These are phyloP conservation scores for Tetrapisispora phaffii DNA, from an alignment of 805 yeast genomes.

Conservation along the genomic window DNA sequence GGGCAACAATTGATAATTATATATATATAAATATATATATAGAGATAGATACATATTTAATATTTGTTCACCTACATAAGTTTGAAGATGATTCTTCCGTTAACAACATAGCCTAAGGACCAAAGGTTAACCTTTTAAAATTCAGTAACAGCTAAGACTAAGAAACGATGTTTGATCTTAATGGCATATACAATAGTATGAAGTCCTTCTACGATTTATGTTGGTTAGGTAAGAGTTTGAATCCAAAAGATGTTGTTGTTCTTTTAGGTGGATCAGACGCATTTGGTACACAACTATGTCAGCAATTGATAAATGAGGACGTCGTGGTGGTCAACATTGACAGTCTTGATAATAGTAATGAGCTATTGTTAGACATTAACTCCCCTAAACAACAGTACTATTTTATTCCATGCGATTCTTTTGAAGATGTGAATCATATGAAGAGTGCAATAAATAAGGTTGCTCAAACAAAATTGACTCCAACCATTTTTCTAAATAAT, in stretches of 20 bases:
- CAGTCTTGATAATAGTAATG: slow-evolving; percentile 3
- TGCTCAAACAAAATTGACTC: background rate
- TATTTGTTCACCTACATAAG: too few relatives aligned
- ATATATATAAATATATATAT: too few relatives aligned
- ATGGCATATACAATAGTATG: background rate
- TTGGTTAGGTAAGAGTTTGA: slow-evolving; percentile 9
- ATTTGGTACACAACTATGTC: slow-evolving; percentile 11
- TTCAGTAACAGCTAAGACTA: too few relatives aligned
- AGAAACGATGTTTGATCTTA: background rate
- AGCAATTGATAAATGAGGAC: slow-evolving; percentile 5
- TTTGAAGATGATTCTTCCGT: too few relatives aligned
- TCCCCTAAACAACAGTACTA: background rate
- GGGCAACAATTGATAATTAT: too few relatives aligned
- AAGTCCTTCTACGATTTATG: slow-evolving; percentile 15
- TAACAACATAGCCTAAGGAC: too few relatives aligned
- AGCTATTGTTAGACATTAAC: background rate
- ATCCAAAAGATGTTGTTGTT: slow-evolving; percentile 8
- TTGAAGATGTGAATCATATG: background rate
- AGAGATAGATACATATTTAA: too few relatives aligned
- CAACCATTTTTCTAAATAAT: slow-evolving; percentile 16
- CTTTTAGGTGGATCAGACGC: slow-evolving; percentile 17
- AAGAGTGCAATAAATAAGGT: background rate
- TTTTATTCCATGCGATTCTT: slow-evolving; percentile 6
- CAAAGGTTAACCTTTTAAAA: too few relatives aligned
- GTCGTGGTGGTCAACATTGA: slow-evolving; percentile 14